Base-by-base conservation (phyloP, 805 yeast species). In the Lipomyces sp. region DNA sequence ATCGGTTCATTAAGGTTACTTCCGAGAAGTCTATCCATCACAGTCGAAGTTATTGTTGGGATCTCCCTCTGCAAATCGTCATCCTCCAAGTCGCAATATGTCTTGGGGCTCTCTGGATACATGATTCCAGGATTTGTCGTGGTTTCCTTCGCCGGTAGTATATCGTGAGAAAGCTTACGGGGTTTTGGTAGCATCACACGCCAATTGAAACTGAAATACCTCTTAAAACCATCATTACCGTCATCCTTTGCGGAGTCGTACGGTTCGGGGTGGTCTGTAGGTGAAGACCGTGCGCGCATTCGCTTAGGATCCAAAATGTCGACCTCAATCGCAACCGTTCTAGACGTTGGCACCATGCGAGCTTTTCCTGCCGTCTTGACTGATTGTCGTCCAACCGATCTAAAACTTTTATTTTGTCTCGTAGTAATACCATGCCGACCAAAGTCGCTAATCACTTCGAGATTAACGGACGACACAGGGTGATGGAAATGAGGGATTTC, bases 401-500 rank as follows among this genome's bases (percentile, higher is more conserved):
- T 32, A 48, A 62, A 62, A 2, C 32, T 51, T n/a, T 33, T 10
- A 29, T 32, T 29, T 13, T 57, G 39, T 18, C 68, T 53, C 11
- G 33, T 35, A 2, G 60, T 45, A 6, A 63, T 61, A 35, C 69
- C 70, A 11, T 32, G 30, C 35, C 56, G 54, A 4, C 66, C 65
- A 29, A 64, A 67, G 5, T 37, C 35, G 8, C 32, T 58, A 10
- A 67, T 59, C 18, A 34, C 45, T 42, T 67, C 70, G n/a, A 67
- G 58, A 39, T 67, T 67, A 15, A 67, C 61, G 4, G 68, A 61
- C 42, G 70, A 61, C 4, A 62, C 70, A 10, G 68, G 66, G 32
- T 67, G 70, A 34, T 64, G 70, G 37, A 50, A 64, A 29, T 64
- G 65, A 45, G 62, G 70, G 3, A 58, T 56, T 34, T 64, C 66